Percentiles rank a stretch among this genome's conserved stretches.
Conservation (phyloP, 2,329 filamentous ascomycete genomes). For the Aspergillus hortae region DNA sequence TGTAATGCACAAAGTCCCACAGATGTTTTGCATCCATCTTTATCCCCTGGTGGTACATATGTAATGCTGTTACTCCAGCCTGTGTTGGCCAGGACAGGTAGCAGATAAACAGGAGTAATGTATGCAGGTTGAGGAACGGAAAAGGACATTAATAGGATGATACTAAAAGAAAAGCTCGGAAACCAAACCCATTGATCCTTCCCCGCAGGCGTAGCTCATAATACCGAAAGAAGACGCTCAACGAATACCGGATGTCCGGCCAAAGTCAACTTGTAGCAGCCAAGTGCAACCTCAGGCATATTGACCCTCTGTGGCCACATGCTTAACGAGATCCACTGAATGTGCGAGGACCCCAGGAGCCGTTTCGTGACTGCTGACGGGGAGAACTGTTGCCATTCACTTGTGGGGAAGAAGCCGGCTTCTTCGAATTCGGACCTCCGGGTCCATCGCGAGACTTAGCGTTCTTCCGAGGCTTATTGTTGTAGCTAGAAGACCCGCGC, state of each 20-base stretch:
- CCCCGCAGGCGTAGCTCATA: constrained; percentile 21
- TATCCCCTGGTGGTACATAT: neutral
- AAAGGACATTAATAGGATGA: constrained; percentile 16
- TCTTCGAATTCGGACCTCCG: constrained; percentile 24
- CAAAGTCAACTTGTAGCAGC: constrained; percentile 8
- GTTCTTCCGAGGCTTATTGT: constrained; percentile 29
- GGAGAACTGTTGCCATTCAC: constrained; percentile 19
- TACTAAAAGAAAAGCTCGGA: constrained; percentile 18
- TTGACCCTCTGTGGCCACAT: neutral
- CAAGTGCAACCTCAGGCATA: neutral
- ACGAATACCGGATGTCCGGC: constrained; percentile 15
- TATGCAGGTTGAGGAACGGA: constrained; percentile 10
- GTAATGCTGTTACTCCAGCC: constrained; percentile 11
- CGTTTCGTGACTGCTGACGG: constrained; percentile 25
- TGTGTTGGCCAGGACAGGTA: constrained; percentile 8
- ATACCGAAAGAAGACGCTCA: constrained; percentile 20
- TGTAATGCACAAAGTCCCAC: neutral
- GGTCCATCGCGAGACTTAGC: constrained; percentile 29
- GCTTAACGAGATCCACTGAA: constrained; percentile 21
- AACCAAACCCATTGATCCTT: constrained; percentile 16
- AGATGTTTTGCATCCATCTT: neutral
- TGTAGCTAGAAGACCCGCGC: constrained; percentile 23
- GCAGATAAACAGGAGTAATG: constrained; percentile 7
- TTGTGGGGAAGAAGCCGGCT: constrained; percentile 21
- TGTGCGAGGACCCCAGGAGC: constrained; percentile 26